Evolutionary conservation across 352 stramenopile genomes (phyloP), one percentile per base, ranked within the genome.

Genomic region (Globisporangium canariense): DNA sequence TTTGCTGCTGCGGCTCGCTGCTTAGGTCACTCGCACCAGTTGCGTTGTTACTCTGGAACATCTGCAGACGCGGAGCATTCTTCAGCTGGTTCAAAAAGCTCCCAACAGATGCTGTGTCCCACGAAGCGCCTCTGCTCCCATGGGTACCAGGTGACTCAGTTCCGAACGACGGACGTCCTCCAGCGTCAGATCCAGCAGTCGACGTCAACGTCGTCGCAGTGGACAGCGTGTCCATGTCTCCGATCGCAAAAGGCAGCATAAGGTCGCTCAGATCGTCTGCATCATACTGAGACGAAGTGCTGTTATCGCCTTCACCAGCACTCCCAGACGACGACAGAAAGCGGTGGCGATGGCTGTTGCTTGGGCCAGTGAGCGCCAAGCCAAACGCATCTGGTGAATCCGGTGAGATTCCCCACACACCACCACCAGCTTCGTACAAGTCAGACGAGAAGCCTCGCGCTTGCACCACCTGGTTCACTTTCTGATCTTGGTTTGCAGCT

Each of bases 31-130:
- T 49, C 41, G 16, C 1, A 41, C 41, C 41, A 47, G 41, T 47
- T 20, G 36, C 30, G 14, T 22, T n/a, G 54, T 49, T 49, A 49
- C 43, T 45, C 2, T 60, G 49, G 32, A 71, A 69, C 43, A 60
- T 77, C 30, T 83, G 74, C 11, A 94, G 63, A 3, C 78, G 81
- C 25, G 84, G 86, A 7, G 84, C 86, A 41, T 91, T 76, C 68
- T 93, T 93, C 34, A 95, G 65, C 56, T 93, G 81, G 56, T 93
- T 75, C 2, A 95, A 65, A 53, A 95, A 95, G 58, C 76, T 88
- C 3, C 84, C 84, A 32, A 95, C 83, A 0, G 80, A 86, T 10
- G 82, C 83, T 9, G 75, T 86, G 10, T 89, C 77, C 66, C 79
- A 81, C 16, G 74, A 73, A 8, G 57, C 22, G 18, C 58, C 64